phyloP scores from a whole-genome alignment of 257 asterid species.

The Handroanthus guayacan region DNA sequence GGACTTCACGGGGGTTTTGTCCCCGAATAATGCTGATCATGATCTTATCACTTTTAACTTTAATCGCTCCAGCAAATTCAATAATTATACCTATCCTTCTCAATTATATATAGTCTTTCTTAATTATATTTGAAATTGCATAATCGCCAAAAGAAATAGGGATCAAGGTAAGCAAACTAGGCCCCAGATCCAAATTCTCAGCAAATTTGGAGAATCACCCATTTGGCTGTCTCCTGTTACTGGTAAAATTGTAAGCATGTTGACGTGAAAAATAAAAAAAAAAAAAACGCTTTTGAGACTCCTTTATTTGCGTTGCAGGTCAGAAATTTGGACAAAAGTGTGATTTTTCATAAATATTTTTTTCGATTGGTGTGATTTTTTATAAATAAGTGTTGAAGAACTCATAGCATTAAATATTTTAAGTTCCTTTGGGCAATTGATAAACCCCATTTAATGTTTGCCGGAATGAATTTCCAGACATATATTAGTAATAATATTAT shows the following conservation, averaged over 20 bases:
- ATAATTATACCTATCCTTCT: not conserved
- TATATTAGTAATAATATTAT: not conserved
- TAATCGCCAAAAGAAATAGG: not conserved
- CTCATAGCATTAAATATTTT: not conserved
- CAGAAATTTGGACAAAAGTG: too few species aligned
- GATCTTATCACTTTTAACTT: not conserved
- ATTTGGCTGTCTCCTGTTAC: not conserved
- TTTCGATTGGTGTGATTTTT: too few species aligned
- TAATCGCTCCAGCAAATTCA: not conserved
- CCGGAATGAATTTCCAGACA: not conserved
- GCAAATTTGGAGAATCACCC: not conserved
- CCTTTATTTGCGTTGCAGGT: too few species aligned
- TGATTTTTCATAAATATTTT: too few species aligned
- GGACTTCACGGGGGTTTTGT: conserved; percentile 4
- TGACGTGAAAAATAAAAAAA: too few species aligned
- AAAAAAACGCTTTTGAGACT: too few species aligned
- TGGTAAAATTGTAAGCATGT: not conserved
- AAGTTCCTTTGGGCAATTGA: too few species aligned
- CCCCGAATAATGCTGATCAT: not conserved
- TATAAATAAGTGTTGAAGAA: not conserved
- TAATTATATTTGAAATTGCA: not conserved
- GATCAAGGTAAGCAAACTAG: not conserved
- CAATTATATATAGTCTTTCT: not conserved
- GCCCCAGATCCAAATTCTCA: not conserved
- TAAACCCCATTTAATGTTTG: not conserved